Percentiles rank a stretch among this genome's conserved stretches.
phyloP scores from a whole-genome alignment of 1,284 basidiomycete species.

The Pascua sp. region DNA sequence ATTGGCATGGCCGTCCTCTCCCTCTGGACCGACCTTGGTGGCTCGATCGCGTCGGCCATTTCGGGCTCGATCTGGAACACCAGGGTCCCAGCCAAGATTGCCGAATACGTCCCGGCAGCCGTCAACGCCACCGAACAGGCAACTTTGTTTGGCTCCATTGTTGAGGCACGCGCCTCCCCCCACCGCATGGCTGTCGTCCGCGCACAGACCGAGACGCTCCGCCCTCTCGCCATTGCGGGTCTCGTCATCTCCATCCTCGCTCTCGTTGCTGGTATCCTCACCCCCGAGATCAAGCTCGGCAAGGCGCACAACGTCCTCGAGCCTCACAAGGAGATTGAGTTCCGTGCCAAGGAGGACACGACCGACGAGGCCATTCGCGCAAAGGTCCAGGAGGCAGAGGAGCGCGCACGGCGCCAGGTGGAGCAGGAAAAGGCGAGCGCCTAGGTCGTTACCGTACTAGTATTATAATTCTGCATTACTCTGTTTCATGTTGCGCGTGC shows the following conservation, averaged over 20 bases:
- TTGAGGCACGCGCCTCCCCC: slow-evolving; percentile 24
- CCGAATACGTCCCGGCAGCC: slow-evolving; percentile 24
- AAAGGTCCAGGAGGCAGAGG: slow-evolving; percentile 19
- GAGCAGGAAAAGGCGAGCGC: too few relatives aligned
- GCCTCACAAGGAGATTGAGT: slow-evolving; percentile 25
- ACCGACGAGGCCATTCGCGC: slow-evolving; percentile 19
- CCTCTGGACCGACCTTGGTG: slow-evolving; percentile 48
- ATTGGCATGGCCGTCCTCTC: slow-evolving; percentile 44
- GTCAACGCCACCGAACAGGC: slow-evolving; percentile 20
- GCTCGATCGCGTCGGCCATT: slow-evolving; percentile 42
- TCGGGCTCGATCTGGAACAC: slow-evolving; percentile 39
- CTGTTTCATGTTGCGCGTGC: too few relatives aligned
- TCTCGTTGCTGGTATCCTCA: slow-evolving; percentile 18
- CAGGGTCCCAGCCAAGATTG: slow-evolving; percentile 25
- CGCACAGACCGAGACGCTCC: slow-evolving; percentile 26
- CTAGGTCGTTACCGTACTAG: too few relatives aligned
- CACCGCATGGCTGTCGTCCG: slow-evolving; percentile 22
- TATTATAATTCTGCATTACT: too few relatives aligned
- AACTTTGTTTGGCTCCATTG: slow-evolving; percentile 24
- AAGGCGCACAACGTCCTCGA: slow-evolving; percentile 33
- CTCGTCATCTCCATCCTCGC: slow-evolving; percentile 23
- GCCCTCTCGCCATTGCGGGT: slow-evolving; percentile 21
- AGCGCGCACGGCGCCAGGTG: slow-evolving; percentile 14
- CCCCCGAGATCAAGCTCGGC: slow-evolving; percentile 31
- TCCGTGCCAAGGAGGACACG: slow-evolving; percentile 19